Evolutionary conservation across 1,284 basidiomycete species (phyloP).

Genomic region (Naganishia sp.): DNA sequence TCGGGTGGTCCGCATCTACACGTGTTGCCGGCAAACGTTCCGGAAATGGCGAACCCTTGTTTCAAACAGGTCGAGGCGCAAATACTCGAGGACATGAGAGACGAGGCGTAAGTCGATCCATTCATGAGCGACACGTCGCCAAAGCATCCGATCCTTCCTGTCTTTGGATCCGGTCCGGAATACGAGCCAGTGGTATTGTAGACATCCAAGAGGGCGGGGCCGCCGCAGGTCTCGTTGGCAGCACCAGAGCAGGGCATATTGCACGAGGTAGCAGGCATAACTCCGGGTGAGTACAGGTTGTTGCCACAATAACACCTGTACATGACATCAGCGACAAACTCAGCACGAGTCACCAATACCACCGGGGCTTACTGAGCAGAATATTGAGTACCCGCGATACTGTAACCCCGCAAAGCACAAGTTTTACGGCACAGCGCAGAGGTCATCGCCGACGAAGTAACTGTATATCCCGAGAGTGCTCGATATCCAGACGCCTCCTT

Average conservation of each 20-base stretch:
- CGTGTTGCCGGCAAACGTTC: background rate
- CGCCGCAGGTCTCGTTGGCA: constrained; percentile 36
- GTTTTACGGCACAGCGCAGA: constrained; percentile 36
- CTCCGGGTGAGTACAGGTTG: constrained; percentile 10
- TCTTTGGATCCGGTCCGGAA: constrained; percentile 10
- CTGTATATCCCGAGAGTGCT: constrained; percentile 22
- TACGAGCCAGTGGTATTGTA: constrained; percentile 21
- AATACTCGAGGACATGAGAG: background rate
- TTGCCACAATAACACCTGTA: constrained; percentile 20
- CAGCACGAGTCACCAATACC: background rate
- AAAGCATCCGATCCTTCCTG: constrained; percentile 34
- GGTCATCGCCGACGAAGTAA: constrained; percentile 34
- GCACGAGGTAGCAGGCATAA: constrained; percentile 28
- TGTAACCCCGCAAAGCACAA: constrained; percentile 38
- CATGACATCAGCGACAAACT: background rate
- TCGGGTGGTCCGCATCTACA: background rate
- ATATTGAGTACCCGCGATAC: constrained; percentile 27
- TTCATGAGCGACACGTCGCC: constrained; percentile 33
- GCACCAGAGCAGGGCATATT: constrained; percentile 35
- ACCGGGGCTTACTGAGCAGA: constrained; percentile 19
- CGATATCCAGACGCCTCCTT: constrained; percentile 17
- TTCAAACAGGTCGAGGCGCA: background rate
- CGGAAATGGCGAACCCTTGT: constrained; percentile 2
- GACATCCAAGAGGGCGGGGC: constrained; percentile 18
- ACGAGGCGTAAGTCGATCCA: constrained; percentile 31